Conservation (phyloP, 2,329 filamentous ascomycete genomes). For the Trichoderma cornu-damae region DNA sequence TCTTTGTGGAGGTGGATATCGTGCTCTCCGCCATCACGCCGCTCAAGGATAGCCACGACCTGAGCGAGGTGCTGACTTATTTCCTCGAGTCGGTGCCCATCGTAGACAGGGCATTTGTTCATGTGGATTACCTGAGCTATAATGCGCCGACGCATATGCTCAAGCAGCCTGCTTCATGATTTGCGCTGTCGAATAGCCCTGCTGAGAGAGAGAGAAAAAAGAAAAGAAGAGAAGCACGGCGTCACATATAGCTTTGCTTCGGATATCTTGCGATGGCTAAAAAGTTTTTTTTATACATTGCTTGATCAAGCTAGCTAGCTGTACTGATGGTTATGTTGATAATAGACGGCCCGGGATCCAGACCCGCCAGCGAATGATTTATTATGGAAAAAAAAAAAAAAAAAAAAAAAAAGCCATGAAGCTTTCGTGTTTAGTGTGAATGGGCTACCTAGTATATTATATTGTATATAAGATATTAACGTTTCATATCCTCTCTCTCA, state of each 20-base stretch:
- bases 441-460: neutral
- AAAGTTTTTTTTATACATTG: neutral
- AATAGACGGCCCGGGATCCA: neutral
- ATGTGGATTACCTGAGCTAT: constrained; percentile 59
- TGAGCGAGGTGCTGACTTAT: constrained; percentile 73
- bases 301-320: neutral
- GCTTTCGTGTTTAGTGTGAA: neutral
- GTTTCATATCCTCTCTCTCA: too few species aligned
- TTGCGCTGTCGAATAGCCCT: neutral
- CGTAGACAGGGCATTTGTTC: constrained; percentile 67
- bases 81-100: constrained; percentile 79
- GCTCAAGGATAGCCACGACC: constrained; percentile 74
- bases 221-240: neutral
- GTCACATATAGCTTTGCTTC: too few species aligned
- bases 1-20: constrained; percentile 77
- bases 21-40: constrained; percentile 72
- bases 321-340: neutral
- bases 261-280: neutral
- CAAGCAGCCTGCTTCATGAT: constrained; percentile 27
- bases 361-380: neutral
- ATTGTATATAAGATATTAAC: neutral
- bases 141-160: constrained; percentile 57
- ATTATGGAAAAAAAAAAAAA: too few species aligned
- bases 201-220: neutral
- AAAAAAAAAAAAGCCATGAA: neutral